Evolutionary conservation across 352 stramenopile species (phyloP).

Genomic region (Phytophthora macrochlamydospora): DNA sequence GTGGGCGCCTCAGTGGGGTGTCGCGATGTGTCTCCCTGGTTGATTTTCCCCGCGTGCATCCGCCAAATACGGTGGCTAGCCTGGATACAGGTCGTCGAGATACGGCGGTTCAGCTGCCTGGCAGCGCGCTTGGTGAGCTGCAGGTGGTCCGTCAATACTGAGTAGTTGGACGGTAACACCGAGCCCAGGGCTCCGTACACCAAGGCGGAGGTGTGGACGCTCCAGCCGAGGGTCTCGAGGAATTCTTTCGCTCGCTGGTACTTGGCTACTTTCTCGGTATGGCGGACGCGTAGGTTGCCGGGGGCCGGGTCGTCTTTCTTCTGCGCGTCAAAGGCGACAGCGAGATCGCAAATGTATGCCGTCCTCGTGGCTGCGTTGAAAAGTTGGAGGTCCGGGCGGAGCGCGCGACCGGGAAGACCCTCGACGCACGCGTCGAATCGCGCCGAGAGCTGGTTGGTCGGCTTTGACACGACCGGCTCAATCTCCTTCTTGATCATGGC

Average conservation of each 20-base stretch:
- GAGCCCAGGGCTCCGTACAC: not conserved
- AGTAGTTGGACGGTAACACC: not conserved
- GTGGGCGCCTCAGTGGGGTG: not conserved
- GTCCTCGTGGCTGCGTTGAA: not conserved
- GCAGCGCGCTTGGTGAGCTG: not conserved
- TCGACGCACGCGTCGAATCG: not conserved
- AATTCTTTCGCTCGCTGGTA: not conserved
- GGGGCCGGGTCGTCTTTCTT: not conserved
- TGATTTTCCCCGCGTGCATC: not conserved
- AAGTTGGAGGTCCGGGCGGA: not conserved
- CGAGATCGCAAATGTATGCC: not conserved
- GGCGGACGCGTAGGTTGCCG: not conserved
- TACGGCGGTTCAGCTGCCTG: not conserved
- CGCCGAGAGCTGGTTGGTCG: not conserved
- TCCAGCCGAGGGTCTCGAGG: not conserved
- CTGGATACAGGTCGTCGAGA: not conserved
- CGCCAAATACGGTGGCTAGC: not conserved
- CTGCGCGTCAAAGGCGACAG: not conserved
- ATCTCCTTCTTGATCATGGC: not conserved
- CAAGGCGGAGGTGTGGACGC: not conserved
- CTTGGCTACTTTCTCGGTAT: not conserved
- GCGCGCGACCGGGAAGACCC: not conserved
- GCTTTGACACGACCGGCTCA: not conserved
- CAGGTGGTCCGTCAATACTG: not conserved
- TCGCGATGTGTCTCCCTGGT: not conserved